Evolutionary conservation across 169 alveolate species (phyloP), one percentile per base, ranked within the genome.

Genomic region (Babesia divergens): DNA sequence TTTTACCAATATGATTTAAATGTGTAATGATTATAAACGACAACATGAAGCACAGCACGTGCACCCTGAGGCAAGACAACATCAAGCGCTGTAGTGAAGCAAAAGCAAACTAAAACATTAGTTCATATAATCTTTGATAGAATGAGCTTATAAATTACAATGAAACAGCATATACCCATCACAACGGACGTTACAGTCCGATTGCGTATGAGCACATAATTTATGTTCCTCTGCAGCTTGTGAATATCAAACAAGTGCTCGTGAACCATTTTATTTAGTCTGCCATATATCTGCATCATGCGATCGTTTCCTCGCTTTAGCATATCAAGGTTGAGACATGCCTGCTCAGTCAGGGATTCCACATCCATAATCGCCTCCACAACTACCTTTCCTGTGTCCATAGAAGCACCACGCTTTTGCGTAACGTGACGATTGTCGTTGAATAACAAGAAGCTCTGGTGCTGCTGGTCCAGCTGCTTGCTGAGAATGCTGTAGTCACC

Each of bases 281-380:
- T 18, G n/a, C 42, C 64, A 20, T 58, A 46, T 13, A 66, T 58
- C 14, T 38, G 35, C 0, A 46, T 37, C 49, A 79, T 38, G 8
- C 69, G 40, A 2, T 52, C 42, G 50, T 79, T 79, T 2, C 83
- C 82, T 34, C 32, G 54, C 22, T 49, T 44, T 32, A 68, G 43
- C 8, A 68, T 37, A 1, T 52, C 70, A 18, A 79, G 54, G 52
- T 68, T 79, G 24, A 58, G 43, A 4, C 24, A 14, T 6, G 87
- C 87, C 62, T 79, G 83, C 31, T 69, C 83, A 8, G 83, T 66
- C 24, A 79, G 69, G 40, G 87, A 79, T 50, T 79, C 87, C 16
- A 79, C 76, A 37, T 79, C 87, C 62, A 66, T 68, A 4, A 79
- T 68, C n/a, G 87, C 82, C 38, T 79, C 82, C 7, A 56, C 77